Conservation (phyloP, 306 rosid species). For the Quercus aquifolioides region DNA sequence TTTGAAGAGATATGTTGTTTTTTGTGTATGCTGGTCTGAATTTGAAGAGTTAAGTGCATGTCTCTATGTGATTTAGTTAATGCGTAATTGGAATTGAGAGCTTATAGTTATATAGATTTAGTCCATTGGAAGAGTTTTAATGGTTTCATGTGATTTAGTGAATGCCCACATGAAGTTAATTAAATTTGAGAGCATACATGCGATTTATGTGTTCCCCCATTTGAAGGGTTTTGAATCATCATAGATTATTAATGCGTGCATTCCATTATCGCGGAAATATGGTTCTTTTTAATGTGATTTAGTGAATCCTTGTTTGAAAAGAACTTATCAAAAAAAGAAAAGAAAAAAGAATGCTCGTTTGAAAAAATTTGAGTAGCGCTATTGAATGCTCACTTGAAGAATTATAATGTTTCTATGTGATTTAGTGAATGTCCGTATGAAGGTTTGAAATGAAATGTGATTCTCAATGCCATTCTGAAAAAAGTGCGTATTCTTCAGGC, state of each 20-base stretch:
- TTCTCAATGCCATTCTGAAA: neutral
- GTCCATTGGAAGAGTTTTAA: neutral
- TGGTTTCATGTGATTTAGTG: neutral
- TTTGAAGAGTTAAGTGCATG: neutral
- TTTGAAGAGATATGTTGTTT: no score
- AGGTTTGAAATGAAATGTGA: neutral
- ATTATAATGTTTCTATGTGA: neutral
- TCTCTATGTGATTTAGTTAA: neutral
- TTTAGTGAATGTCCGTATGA: neutral
- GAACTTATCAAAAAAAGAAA: neutral
- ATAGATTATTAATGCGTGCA: no score
- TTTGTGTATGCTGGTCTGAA: no score
- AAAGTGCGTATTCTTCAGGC: neutral
- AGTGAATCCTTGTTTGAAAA: neutral
- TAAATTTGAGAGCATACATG: neutral
- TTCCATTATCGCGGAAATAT: no score
- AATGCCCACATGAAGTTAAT: neutral
- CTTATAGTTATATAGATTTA: neutral
- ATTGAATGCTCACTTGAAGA: neutral
- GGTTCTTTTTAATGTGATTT: neutral
- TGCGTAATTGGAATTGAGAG: neutral
- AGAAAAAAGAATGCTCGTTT: neutral
- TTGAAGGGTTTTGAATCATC: neutral
- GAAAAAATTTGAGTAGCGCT: neutral
- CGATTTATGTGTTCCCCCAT: neutral